Evolutionary conservation across 176 grass and related monocot species (phyloP), one percentile per base, ranked within the genome.

Genomic region (Pontederia crassipes): DNA sequence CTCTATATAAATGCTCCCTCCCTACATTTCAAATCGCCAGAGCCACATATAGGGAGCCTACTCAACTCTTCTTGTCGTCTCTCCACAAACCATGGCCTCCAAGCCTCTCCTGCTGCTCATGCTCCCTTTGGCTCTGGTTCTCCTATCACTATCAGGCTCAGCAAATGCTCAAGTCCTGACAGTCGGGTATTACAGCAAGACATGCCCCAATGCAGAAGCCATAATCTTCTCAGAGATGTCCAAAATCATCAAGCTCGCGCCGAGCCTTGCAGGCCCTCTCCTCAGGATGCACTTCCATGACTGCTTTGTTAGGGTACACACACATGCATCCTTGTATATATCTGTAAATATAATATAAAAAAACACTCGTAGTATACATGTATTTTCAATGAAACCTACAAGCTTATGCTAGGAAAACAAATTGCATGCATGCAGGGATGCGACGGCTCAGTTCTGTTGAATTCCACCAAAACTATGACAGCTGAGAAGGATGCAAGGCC

Each of bases 281-380:
- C 74, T 95, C 54, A 67, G 86, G 72, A 69, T 95, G 83, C 80
- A 86, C 69, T 89, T 95, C 70, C 90, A 95, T 14, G 90, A 89
- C 65, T 95, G 90, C 49, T 95, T 95, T 67, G 90, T 95, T 29
- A 86, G 86, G 68, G 90, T 95, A 72, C 61, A 71, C 2, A 46
- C 0, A 10, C n/a, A 4, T 8, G 51, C 51, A 0, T n/a, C 11
- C 15, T 7, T 14, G 15, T 3, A n/a, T 12, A 14, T 2, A n/a
- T 14, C 0, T 24, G 1, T 24, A 24, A 0, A 24, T 24, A 24
- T 24, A 24, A 24, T 24, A 24, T 24, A 24, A 24, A 24, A 24
- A 0, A 32, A 14, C 12, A 5, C 27, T 40, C 10, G 2, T 8
- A 60, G 28, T 26, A 11, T 2, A 60, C 8, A 15, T 6, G 13